Base-by-base conservation (phyloP, 768 basidiomycete species). In the Tulasnella sp. region DNA sequence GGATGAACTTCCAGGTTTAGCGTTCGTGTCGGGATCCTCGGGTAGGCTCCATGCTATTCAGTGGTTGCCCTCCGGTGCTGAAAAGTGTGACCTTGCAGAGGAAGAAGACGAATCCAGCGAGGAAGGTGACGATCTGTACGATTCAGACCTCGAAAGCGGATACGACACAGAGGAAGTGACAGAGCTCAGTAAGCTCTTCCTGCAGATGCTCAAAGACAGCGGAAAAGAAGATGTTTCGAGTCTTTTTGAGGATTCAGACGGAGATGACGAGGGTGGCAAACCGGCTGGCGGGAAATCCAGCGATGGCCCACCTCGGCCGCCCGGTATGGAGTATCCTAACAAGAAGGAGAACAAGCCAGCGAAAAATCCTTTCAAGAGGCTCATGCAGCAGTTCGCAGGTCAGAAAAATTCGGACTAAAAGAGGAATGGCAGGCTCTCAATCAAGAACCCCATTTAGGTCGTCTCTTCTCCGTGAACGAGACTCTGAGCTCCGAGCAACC, bases 141-240 rank as follows among this genome's bases (percentile, higher is more conserved):
- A 49, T 42, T 76, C 58, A 8, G 78, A 76, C 29, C 39, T 85
- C 17, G 86, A 85, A 64, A 86, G 83, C 58, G 86, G 82, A 7
- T 90, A 91, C 80, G 87, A 92, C 79, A 87, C 88, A 3, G 92
- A 91, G 67, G 87, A 90, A 76, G 91, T 91, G 78, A 91, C 91
- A 73, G 86, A 87, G 78, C 81, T 92, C 37, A 84, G 89, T 25
- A 88, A 88, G 39, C 81, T 90, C 83, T 78, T 89, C 36, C 86
- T 89, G 71, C 90, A 91, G 89, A 92, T 77, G 84, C 86, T 22
- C 89, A 88, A 0, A 84, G 69, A 70, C 9, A 38, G 25, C 39
- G 75, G 67, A 0, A 40, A 38, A 22, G 68, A 71, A 34, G 69
- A 42, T n/a, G 31, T 64, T 5, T 22, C 58, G 14, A 17, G 58